These are phyloP conservation scores for Glycine tomentella DNA, from an alignment of 306 rosid species.

Conservation along the genomic window DNA sequence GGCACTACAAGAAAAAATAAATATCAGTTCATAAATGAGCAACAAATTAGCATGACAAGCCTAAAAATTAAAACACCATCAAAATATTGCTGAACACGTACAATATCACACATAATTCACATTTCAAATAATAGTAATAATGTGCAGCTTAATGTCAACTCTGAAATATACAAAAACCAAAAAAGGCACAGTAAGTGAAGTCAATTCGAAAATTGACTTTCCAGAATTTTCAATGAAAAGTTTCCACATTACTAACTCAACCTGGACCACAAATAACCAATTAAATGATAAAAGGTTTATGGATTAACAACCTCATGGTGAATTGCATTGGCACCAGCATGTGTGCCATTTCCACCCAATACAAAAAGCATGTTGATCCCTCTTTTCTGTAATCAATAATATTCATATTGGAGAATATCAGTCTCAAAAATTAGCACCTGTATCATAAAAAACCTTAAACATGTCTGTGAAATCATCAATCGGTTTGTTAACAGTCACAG, in stretches of 20 bases:
- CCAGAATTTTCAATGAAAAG: constrained; percentile 21
- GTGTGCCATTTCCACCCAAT: constrained; percentile 98
- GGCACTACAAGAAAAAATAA: constrained; percentile 63
- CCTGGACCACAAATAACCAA: constrained; percentile 25
- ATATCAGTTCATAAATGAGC: constrained; percentile 23
- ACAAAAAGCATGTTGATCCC: constrained; percentile 97
- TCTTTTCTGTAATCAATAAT: constrained; percentile 72
- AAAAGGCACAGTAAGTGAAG: constrained; percentile 1
- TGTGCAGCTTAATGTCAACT: background rate
- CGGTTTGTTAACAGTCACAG: constrained; percentile 24
- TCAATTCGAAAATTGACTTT: constrained; percentile 3
- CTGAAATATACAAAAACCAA: constrained; percentile 17
- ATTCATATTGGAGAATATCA: constrained; percentile 22
- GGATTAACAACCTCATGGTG: constrained; percentile 80
- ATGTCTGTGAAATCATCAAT: constrained; percentile 35
- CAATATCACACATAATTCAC: constrained; percentile 4
- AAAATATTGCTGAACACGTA: constrained; percentile 34
- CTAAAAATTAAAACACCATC: constrained; percentile 10
- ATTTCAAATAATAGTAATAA: background rate
- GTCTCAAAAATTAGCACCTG: constrained; percentile 26
- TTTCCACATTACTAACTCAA: constrained; percentile 7
- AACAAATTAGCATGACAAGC: constrained; percentile 16
- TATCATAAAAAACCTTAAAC: background rate
- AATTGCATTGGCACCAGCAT: constrained; percentile 96
- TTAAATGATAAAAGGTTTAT: constrained; percentile 25